Percentiles rank a stretch among this genome's conserved stretches.
These are phyloP conservation scores for Arabidopsis thaliana DNA, from an alignment of 345 rosid species.

Conservation along the genomic window DNA sequence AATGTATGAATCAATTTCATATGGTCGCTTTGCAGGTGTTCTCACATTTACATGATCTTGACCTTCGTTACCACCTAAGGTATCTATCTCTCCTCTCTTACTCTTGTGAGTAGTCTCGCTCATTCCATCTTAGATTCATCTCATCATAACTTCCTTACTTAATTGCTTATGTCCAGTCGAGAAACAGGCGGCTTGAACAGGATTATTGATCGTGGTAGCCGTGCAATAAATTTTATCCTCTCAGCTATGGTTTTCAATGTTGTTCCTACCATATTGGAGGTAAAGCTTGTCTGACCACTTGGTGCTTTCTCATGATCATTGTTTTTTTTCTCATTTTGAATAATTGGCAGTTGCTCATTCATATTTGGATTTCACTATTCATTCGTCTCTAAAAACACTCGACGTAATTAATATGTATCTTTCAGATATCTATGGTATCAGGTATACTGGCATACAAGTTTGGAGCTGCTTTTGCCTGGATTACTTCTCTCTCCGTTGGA, in stretches of 20 bases:
- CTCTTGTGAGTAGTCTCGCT: not conserved
- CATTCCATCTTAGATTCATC: conserved; percentile 10
- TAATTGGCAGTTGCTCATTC: not conserved
- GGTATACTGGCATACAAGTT: conserved; percentile 94
- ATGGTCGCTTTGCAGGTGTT: conserved; percentile 64
- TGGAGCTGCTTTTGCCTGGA: conserved; percentile 98
- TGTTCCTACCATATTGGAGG: conserved; percentile 94
- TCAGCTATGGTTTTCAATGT: conserved; percentile 97
- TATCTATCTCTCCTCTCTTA: conserved; percentile 39
- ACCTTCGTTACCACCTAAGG: conserved; percentile 93
- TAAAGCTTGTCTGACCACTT: conserved; percentile 44
- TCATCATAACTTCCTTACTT: conserved; percentile 38
- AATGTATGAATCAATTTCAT: conserved; percentile 5
- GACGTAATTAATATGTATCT: conserved; percentile 54
- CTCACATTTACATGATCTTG: conserved; percentile 93
- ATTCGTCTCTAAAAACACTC: conserved; percentile 37
- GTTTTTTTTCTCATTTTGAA: not conserved
- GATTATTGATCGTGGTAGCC: conserved; percentile 98
- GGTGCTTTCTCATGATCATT: conserved; percentile 7
- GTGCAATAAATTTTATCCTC: conserved; percentile 96
- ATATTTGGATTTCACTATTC: conserved; percentile 11
- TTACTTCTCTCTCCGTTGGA: conserved; percentile 91
- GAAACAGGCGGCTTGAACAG: conserved; percentile 96
- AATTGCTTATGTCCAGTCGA: conserved; percentile 62
- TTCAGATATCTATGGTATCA: conserved; percentile 96